A percentile compares a stretch with the other conserved stretches of the same genome.
phyloP scores from a whole-genome alignment of 78 protist genomes.

The Speleostelium caveatum region DNA sequence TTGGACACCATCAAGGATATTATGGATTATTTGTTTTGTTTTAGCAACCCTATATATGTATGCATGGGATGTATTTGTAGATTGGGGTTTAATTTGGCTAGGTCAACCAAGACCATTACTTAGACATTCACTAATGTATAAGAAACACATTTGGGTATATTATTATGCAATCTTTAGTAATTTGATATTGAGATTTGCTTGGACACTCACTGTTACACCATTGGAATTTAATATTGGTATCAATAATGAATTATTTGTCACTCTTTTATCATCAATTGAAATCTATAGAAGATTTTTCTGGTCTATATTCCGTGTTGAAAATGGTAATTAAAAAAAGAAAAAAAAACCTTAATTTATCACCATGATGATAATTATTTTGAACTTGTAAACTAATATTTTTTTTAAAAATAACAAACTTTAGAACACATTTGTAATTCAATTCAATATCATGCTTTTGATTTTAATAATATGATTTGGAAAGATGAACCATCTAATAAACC shows the following conservation, averaged over 20 bases:
- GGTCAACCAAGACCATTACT: conserved; percentile 58
- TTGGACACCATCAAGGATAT: conserved; percentile 63
- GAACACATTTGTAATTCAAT: conserved; percentile 19
- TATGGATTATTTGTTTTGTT: conserved; percentile 67
- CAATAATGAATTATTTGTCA: conserved; percentile 45
- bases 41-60: conserved; percentile 70
- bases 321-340: too few species aligned
- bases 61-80: conserved; percentile 72
- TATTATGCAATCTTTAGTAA: conserved; percentile 52
- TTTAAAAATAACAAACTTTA: too few species aligned
- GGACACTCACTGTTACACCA: conserved; percentile 66
- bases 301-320: conserved; percentile 58
- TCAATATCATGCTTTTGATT: conserved; percentile 69
- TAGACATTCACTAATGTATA: conserved; percentile 47
- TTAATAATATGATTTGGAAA: conserved; percentile 50
- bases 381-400: too few species aligned
- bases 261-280: conserved; percentile 41
- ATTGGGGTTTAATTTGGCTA: conserved; percentile 74
- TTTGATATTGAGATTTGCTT: conserved; percentile 60
- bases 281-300: conserved; percentile 49
- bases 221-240: conserved; percentile 47
- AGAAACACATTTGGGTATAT: conserved; percentile 43
- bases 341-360: too few species aligned
- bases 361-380: too few species aligned
- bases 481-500: conserved; percentile 17